phyloP scores from a whole-genome alignment of 2,329 filamentous ascomycete species.

The Apiospora sp. region DNA sequence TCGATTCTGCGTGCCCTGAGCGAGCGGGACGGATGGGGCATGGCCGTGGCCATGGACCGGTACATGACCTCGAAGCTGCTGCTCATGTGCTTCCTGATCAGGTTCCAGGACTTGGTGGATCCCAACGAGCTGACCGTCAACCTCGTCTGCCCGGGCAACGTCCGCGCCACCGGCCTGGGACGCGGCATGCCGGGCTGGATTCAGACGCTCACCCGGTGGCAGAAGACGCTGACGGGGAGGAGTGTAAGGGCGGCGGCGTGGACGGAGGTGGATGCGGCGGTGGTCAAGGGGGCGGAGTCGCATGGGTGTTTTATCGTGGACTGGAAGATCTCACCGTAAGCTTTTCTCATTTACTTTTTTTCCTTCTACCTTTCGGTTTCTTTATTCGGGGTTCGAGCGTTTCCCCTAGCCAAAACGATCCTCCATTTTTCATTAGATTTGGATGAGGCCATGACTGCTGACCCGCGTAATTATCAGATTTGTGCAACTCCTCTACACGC shows the following conservation, averaged over 20 bases:
- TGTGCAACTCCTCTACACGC: slow-evolving; percentile 30
- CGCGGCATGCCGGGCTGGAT: background rate
- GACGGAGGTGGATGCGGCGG: slow-evolving; percentile 55
- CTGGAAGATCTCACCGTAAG: slow-evolving; percentile 56
- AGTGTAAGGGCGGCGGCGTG: slow-evolving; percentile 50
- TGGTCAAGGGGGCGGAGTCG: slow-evolving; percentile 55
- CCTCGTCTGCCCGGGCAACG: slow-evolving; percentile 32
- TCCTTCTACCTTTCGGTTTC: background rate
- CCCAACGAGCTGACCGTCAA: slow-evolving; percentile 36
- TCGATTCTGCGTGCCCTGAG: slow-evolving; percentile 18
- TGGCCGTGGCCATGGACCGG: slow-evolving; percentile 30
- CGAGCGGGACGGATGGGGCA: slow-evolving; percentile 21
- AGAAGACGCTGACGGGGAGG: slow-evolving; percentile 35
- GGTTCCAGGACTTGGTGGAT: slow-evolving; percentile 34
- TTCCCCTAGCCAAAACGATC: background rate
- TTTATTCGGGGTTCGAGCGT: background rate
- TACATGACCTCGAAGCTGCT: slow-evolving; percentile 41
- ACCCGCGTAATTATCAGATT: background rate
- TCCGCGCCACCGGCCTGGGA: slow-evolving; percentile 30
- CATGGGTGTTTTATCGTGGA: slow-evolving; percentile 60
- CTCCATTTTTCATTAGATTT: slow-evolving; percentile 22
- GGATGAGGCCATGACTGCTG: too few relatives aligned
- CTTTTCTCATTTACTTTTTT: slow-evolving; percentile 21
- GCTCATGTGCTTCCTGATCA: slow-evolving; percentile 42
- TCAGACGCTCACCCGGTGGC: background rate